phyloP scores from a whole-genome alignment of 306 rosid genomes.

The Pachyrhizus erosus region DNA sequence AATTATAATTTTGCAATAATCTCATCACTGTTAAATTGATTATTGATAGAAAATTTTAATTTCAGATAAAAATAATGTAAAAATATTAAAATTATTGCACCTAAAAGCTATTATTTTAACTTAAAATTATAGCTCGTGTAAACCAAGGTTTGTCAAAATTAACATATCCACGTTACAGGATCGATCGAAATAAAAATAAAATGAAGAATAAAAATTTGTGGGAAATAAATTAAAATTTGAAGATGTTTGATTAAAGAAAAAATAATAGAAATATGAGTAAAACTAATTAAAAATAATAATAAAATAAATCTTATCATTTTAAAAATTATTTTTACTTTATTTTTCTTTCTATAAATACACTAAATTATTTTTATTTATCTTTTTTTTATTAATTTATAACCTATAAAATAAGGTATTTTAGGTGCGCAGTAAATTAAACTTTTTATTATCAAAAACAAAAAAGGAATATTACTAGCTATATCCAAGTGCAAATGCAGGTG shows the following conservation, averaged over 20 bases:
- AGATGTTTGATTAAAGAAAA: no score
- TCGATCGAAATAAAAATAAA: no score
- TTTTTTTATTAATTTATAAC: no score
- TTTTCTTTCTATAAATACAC: no score
- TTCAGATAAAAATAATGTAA: not conserved
- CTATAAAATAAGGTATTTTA: no score
- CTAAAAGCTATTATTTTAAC: not conserved
- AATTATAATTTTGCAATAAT: not conserved
- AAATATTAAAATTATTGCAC: not conserved
- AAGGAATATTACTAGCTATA: not conserved
- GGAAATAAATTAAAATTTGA: no score
- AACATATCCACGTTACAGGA: not conserved
- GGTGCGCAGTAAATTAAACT: not conserved
- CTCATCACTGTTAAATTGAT: not conserved
- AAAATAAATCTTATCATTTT: no score
- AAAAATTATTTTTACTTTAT: no score
- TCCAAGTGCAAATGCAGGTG: conserved; percentile 32
- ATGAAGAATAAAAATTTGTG: no score
- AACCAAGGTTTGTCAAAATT: conserved; percentile 7
- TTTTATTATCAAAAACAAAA: not conserved
- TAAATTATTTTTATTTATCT: no score
- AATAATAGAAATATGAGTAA: no score
- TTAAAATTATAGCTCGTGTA: not conserved
- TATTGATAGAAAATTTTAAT: not conserved
- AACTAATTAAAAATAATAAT: no score